Base-by-base conservation (phyloP, 176 grass and related monocot genomes). In the Rhynchospora breviuscula region DNA sequence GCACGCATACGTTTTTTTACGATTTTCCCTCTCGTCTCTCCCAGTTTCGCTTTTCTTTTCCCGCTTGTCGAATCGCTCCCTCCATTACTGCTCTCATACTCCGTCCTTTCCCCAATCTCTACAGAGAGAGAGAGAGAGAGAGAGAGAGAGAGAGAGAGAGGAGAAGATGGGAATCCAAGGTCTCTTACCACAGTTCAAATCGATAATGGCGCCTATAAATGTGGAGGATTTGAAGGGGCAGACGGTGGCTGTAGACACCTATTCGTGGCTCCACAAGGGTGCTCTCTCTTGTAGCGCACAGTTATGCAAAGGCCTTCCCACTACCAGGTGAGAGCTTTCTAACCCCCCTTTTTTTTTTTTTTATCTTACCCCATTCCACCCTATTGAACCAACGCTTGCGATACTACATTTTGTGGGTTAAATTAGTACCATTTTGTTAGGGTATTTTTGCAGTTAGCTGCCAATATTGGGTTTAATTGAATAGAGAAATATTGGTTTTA, bases 261-360 rank as follows among this genome's bases (percentile, higher is more conserved):
- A 98, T 64, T 98, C 95, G 22, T 95, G 95, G 95, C 95, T 98
- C 74, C 95, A 98, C 89, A 98, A 95, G 81, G 95, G 95, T 46
- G 95, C 92, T 53, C 92, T 95, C 68, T 95, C 89, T 60, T 98
- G 95, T 85, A 85, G 90, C 84, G 79, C 88, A 43, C 83, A 86
- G 84, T 87, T 98, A 67, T 98, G 92, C 95, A 98, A 98, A 76
- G 91, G 92, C 87, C 58, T 98, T 11, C 95, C 89, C 63, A 98
- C 95, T 83, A 82, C 92, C 74, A 98, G 87, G 95, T 98, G 13
- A 22, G 11, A 67, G 23, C 17, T 70, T 78, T 22, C 8, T 14
- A 17, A 21, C 2, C 17, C 7, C 33, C 3, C 3, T 35, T n/a
- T 60, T 60, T 19, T 61, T 8, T 61, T 9, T n/a, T 57, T 57